Base-by-base conservation (phyloP, 805 yeast genomes). In the Ogataea sp. region DNA sequence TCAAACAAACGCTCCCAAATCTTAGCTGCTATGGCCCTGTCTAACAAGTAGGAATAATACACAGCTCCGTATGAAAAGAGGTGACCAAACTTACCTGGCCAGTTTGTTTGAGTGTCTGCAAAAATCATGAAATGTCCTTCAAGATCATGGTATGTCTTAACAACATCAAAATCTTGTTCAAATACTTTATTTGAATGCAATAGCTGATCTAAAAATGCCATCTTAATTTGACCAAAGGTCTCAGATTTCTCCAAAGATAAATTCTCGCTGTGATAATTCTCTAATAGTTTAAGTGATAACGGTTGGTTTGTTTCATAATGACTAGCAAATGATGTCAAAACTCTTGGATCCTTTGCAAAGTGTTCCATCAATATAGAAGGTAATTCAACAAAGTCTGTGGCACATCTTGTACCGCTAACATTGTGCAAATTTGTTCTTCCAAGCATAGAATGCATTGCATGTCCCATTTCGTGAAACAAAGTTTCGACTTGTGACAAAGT, bases 381-480 rank as follows among this genome's bases (percentile, higher is more conserved):
- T 33, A 93, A 64, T 59, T 93, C 98, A 15, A 93, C 98, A 63
- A 93, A 93, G 58, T 93, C 98, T 0, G 97, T 86, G 4, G 86
- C 83, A 57, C 97, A 90, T 43, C 98, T 71, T 0, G 98, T 93
- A 3, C 98, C 98, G 26, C 94, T 80, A 8, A 90, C 82, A 56
- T 88, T 93, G 56, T 93, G 98, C 38, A 90, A 63, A 32, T 80
- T 70, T 0, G 98, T 93, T 45, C 90, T 72, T 0, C 97, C 98
- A 17, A 93, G 64, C 96, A 93, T 90, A 3, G 97, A 86, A 58
- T 93, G 98, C 76, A 93, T 83, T 1, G 97, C 97, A 60, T 93
- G 98, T 1, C 98, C 98, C 96, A 93, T 88, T 61, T 93, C 98
- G 61, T 93, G 98, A 65, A 93, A 93, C 16, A 93, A 64, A 0